Percentiles rank a stretch among this genome's conserved stretches.
These are phyloP conservation scores for Cupressus sempervirens DNA, from an alignment of 75 land plant genomes.

Conservation along the genomic window DNA sequence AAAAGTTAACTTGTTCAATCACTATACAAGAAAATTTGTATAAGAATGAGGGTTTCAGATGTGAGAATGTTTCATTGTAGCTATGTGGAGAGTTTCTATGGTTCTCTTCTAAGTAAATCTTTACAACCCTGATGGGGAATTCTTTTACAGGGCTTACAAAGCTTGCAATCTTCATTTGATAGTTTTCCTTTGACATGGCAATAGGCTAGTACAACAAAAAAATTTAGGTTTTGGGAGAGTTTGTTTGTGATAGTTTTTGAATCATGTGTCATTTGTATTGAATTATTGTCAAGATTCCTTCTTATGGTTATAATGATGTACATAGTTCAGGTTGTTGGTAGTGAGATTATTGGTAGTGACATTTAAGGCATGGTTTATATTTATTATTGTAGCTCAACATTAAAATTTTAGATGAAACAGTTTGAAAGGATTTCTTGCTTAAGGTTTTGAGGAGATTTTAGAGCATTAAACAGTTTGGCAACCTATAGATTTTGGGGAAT, in stretches of 20 bases:
- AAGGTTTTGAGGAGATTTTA: no score
- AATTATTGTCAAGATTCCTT: neutral
- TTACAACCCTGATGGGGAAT: neutral
- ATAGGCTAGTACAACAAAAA: conserved; percentile 3
- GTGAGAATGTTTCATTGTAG: neutral
- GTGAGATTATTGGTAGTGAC: conserved; percentile 58
- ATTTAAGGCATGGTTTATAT: no score
- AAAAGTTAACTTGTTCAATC: neutral
- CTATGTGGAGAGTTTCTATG: neutral
- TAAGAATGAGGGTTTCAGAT: neutral
- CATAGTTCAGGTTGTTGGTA: conserved; percentile 48
- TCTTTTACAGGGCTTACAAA: neutral
- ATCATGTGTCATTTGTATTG: neutral
- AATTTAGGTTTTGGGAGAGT: conserved; percentile 1
- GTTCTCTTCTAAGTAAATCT: neutral
- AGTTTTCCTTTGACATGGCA: neutral
- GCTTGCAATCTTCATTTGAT: neutral
- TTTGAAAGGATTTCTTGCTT: no score
- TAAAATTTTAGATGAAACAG: no score
- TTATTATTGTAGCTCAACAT: no score
- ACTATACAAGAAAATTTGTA: neutral
- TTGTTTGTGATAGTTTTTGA: neutral
- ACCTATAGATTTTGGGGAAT: no score
- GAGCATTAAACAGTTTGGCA: no score
- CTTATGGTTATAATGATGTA: neutral